Percentiles rank a stretch among this genome's conserved stretches.
Evolutionary conservation across 352 stramenopile species (phyloP).

Genomic region (Blastocystis sp.): DNA sequence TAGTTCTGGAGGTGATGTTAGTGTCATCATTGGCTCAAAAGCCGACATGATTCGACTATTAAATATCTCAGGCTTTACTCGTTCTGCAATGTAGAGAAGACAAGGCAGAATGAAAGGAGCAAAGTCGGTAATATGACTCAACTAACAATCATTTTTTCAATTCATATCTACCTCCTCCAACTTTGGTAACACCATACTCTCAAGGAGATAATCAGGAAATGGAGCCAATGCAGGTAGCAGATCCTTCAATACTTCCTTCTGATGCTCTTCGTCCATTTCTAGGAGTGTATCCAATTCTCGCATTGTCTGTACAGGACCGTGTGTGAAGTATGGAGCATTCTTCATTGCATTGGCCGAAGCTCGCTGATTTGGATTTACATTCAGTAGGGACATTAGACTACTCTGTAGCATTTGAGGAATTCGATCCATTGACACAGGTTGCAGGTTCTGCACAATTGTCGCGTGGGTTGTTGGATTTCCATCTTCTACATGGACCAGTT

Average conservation of each 20-base stretch:
- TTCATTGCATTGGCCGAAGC: constrained; percentile 14
- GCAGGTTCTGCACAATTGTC: constrained; percentile 72
- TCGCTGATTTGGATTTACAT: not conserved
- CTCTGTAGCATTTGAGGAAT: constrained; percentile 50
- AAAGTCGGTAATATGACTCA: constrained; percentile 50
- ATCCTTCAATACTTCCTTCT: constrained; percentile 59
- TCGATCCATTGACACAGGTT: constrained; percentile 69
- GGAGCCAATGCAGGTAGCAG: constrained; percentile 23
- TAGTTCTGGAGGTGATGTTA: constrained; percentile 37
- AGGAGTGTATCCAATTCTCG: constrained; percentile 24
- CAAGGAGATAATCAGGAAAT: constrained; percentile 46
- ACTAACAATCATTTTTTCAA: not conserved
- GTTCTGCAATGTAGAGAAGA: constrained; percentile 29
- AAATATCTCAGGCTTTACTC: constrained; percentile 16
- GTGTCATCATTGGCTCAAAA: constrained; percentile 21
- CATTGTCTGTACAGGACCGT: constrained; percentile 60
- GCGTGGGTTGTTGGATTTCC: constrained; percentile 79
- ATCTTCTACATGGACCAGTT: constrained; percentile 75
- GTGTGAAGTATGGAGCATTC: constrained; percentile 43
- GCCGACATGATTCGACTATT: not conserved
- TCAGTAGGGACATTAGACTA: not conserved
- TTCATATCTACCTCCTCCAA: not conserved
- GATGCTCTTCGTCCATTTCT: constrained; percentile 37
- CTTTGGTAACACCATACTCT: constrained; percentile 54
- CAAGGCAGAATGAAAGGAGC: constrained; percentile 47